A percentile compares a stretch with the other conserved stretches of the same genome.
phyloP scores from a whole-genome alignment of 148 eudicot species.

The Gaultheria prostrata region DNA sequence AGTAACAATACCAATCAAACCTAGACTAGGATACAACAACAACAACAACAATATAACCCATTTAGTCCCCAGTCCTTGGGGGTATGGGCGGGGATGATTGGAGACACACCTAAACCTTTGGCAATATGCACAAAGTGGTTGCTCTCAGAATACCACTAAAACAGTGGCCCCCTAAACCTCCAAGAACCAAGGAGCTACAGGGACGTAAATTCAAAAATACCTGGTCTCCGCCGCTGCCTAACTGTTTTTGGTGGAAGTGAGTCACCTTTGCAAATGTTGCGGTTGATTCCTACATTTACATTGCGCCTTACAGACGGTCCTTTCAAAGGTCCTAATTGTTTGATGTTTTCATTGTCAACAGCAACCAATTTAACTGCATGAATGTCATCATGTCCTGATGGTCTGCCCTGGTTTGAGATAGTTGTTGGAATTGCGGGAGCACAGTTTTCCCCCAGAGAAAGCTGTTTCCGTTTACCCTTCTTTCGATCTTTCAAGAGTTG shows the following conservation, averaged over 20 bases:
- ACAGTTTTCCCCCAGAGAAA: slow-evolving; percentile 57
- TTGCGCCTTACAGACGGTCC: slow-evolving; percentile 54
- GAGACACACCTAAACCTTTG: too few relatives aligned
- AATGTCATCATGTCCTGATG: slow-evolving; percentile 50
- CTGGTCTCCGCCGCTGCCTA: slow-evolving; percentile 66
- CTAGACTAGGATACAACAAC: neutral
- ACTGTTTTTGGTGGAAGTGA: slow-evolving; percentile 47
- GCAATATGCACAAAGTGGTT: too few relatives aligned
- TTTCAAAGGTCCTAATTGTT: slow-evolving; percentile 59
- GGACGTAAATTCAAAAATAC: slow-evolving; percentile 40
- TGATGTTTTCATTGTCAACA: slow-evolving; percentile 58
- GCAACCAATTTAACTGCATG: slow-evolving; percentile 55
- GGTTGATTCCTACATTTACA: slow-evolving; percentile 44
- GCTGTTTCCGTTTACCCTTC: slow-evolving; percentile 60
- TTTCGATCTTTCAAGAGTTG: slow-evolving; percentile 88
- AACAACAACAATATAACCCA: too few relatives aligned
- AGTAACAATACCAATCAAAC: neutral
- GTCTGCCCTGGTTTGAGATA: slow-evolving; percentile 50
- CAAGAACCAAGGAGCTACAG: too few relatives aligned
- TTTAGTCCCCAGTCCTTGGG: too few relatives aligned
- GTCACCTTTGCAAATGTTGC: slow-evolving; percentile 59
- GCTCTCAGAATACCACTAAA: too few relatives aligned
- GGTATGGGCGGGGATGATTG: too few relatives aligned
- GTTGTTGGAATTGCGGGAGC: slow-evolving; percentile 36
- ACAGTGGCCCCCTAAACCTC: too few relatives aligned